These are phyloP conservation scores for Sungouiozyma intestinalis DNA, from an alignment of 805 yeast genomes.

Conservation along the genomic window DNA sequence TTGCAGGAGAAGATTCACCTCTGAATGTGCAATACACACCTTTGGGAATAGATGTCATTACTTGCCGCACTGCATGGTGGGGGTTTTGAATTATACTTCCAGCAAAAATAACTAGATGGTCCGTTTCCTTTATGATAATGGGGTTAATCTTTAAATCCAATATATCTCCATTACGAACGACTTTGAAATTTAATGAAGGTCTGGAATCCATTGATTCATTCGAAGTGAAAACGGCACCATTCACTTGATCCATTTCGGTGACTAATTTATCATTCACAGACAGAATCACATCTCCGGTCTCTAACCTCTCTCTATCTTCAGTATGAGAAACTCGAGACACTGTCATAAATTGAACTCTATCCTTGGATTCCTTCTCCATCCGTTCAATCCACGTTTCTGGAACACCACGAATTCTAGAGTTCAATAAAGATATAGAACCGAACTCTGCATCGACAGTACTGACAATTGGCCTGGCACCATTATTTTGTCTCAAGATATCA, in stretches of 20 bases:
- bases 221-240: conserved; percentile 30
- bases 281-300: conserved; percentile 67
- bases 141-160: conserved; percentile 55
- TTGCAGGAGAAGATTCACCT: conserved; percentile 76
- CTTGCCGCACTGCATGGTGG: conserved; percentile 87
- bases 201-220: conserved; percentile 26
- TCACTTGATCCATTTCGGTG: conserved; percentile 57
- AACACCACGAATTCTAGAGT: conserved; percentile 81
- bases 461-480: conserved; percentile 42
- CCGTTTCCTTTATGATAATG: conserved; percentile 49
- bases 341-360: conserved; percentile 61
- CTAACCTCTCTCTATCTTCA: conserved; percentile 26
- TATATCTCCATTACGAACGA: conserved; percentile 64
- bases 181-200: conserved; percentile 39
- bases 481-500: conserved; percentile 33
- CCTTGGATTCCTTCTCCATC: conserved; percentile 52
- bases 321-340: conserved; percentile 60
- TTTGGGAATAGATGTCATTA: conserved; percentile 65
- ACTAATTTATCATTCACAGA: conserved; percentile 58
- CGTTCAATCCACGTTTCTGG: conserved; percentile 70
- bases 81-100: conserved; percentile 80
- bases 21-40: conserved; percentile 73
- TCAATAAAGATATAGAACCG: conserved; percentile 52
- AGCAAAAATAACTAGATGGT: conserved; percentile 66
- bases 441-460: conserved; percentile 75